Percentiles rank a stretch among this genome's conserved stretches.
phyloP scores from a whole-genome alignment of 2,329 filamentous ascomycete genomes.

The Ophiocordyceps sinensis region DNA sequence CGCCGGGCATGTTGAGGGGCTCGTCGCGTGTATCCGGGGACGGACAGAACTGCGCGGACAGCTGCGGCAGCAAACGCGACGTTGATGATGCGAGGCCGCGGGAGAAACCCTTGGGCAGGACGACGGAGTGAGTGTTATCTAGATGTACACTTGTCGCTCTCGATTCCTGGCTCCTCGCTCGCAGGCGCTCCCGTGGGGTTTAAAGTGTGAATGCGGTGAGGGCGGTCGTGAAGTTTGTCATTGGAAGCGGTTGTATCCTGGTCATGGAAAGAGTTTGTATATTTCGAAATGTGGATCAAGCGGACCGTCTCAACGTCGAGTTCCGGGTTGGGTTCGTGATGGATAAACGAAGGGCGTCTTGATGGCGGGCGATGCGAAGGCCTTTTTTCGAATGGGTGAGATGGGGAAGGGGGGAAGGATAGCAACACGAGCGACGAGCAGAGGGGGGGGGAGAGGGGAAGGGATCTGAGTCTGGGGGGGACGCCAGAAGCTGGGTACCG shows the following conservation, averaged over 20 bases:
- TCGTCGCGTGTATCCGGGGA: constrained; percentile 15
- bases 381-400: constrained; percentile 5
- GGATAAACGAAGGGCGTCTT: constrained; percentile 8
- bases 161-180: constrained; percentile 36
- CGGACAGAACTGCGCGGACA: constrained; percentile 5
- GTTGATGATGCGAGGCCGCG: constrained; percentile 4
- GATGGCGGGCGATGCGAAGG: constrained; percentile 5
- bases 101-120: constrained; percentile 4
- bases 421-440: constrained; percentile 4
- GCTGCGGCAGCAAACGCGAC: constrained; percentile 10
- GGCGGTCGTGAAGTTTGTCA: constrained; percentile 36
- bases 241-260: constrained; percentile 28
- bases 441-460: constrained; percentile 5
- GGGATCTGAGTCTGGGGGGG: constrained; percentile 2
- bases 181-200: constrained; percentile 53
- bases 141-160: constrained; percentile 27
- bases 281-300: constrained; percentile 1
- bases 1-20: constrained; percentile 50
- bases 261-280: constrained; percentile 21
- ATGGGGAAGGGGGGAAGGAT: constrained; percentile 9
- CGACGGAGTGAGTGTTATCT: constrained; percentile 43
- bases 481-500: constrained; percentile 2
- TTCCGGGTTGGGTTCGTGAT: constrained; percentile 4
- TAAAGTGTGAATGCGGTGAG: constrained; percentile 53
- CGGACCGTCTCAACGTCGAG: constrained; percentile 11